These are phyloP conservation scores for Kodamaea derodonti DNA, from an alignment of 1,139 yeast species.

Conservation along the genomic window DNA sequence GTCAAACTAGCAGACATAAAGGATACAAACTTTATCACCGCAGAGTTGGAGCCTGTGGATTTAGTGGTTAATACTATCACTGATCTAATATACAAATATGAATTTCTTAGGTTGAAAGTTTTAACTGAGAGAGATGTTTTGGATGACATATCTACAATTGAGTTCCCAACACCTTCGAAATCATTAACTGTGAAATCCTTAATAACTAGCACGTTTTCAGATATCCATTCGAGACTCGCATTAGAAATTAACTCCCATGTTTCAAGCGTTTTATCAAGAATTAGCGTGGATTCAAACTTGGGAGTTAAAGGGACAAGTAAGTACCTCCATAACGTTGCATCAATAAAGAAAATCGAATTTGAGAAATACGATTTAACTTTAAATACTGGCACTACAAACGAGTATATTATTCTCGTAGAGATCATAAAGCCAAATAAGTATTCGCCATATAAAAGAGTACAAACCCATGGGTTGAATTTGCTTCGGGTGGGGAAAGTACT, in stretches of 20 bases:
- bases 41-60: not conserved
- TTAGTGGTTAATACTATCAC: conserved; percentile 1
- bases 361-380: conserved; percentile 5
- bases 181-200: not conserved
- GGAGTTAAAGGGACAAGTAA: conserved; percentile 28
- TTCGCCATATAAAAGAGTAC: conserved; percentile 19
- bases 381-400: not conserved
- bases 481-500: conserved; percentile 15
- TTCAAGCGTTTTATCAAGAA: conserved; percentile 17
- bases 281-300: conserved; percentile 18
- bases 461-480: conserved; percentile 23
- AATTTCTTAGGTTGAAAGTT: not conserved
- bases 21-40: not conserved
- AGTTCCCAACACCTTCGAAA: conserved; percentile 1
- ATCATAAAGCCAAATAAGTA: conserved; percentile 31
- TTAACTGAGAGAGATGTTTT: conserved; percentile 4
- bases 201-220: conserved; percentile 1
- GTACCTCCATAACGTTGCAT: conserved; percentile 19
- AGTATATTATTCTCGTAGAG: conserved; percentile 17
- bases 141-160: not conserved
- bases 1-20: conserved; percentile 1
- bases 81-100: conserved; percentile 2
- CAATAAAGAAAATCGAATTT: conserved; percentile 4
- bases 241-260: conserved; percentile 15
- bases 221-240: conserved; percentile 1